A percentile compares a stretch with the other conserved stretches of the same genome.
These are phyloP conservation scores for Vachellia pachyceras DNA, from an alignment of 306 rosid genomes.

Conservation along the genomic window DNA sequence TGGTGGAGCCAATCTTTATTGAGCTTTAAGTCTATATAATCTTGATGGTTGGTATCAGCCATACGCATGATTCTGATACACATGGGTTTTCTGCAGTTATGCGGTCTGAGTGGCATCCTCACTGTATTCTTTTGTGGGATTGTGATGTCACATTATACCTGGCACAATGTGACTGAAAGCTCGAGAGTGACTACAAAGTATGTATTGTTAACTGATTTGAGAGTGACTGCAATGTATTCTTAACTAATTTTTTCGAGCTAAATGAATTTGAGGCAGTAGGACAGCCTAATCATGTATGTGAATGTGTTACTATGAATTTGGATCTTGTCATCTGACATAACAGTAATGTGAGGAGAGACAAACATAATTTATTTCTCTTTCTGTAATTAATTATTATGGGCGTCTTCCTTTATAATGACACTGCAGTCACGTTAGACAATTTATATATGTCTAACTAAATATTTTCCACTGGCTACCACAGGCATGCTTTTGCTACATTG, in stretches of 20 bases:
- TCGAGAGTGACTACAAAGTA: constrained; percentile 97
- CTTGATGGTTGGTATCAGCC: constrained; percentile 11
- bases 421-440: background rate
- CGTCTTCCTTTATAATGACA: background rate
- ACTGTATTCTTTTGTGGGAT: constrained; percentile 99
- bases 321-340: background rate
- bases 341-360: background rate
- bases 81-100: constrained; percentile 66
- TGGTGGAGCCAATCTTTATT: background rate
- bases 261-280: constrained; percentile 6
- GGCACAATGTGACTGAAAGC: constrained; percentile 96
- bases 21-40: background rate
- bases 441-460: constrained; percentile 11
- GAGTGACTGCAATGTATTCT: constrained; percentile 71
- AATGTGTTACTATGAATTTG: constrained; percentile 1
- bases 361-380: background rate
- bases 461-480: constrained; percentile 42
- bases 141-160: constrained; percentile 98
- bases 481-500: constrained; percentile 96
- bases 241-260: constrained; percentile 24
- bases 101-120: constrained; percentile 87
- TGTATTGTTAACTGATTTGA: constrained; percentile 45
- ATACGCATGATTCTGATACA: constrained; percentile 33
- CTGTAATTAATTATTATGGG: background rate
- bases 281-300: constrained; percentile 15